Conservation (phyloP, 305 asterid species). For the Fraxinus xanthoxyloides region DNA sequence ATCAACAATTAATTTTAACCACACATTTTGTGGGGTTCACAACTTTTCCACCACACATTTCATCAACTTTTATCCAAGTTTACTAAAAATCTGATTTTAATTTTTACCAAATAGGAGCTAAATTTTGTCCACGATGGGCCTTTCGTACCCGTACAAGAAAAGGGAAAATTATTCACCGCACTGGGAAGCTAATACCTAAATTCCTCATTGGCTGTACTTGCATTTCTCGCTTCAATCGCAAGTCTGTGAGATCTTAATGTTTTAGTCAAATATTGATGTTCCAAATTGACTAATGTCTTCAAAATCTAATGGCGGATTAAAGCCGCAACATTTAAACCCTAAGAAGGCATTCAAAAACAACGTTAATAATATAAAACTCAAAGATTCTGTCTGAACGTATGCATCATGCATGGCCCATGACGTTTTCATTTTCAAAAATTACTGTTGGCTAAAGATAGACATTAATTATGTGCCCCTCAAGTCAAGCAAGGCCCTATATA, state of each 20-base stretch:
- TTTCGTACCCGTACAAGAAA: too few species aligned
- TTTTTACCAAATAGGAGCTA: too few species aligned
- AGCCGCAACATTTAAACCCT: neutral
- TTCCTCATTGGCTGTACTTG: neutral
- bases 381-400: neutral
- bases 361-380: neutral
- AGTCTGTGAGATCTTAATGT: neutral
- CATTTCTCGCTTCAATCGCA: neutral
- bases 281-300: neutral
- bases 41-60: too few species aligned
- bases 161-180: neutral
- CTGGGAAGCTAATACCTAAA: neutral
- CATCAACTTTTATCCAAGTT: too few species aligned
- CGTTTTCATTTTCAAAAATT: neutral
- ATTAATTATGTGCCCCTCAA: neutral
- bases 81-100: too few species aligned
- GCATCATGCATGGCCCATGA: neutral
- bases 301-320: neutral
- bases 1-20: too few species aligned
- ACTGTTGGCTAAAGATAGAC: neutral
- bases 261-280: neutral
- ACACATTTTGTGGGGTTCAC: too few species aligned
- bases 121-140: too few species aligned
- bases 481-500: slow-evolving; percentile 16
- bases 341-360: neutral